Evolutionary conservation across 148 eudicot genomes (phyloP).

Genomic region (Cornus florida): DNA sequence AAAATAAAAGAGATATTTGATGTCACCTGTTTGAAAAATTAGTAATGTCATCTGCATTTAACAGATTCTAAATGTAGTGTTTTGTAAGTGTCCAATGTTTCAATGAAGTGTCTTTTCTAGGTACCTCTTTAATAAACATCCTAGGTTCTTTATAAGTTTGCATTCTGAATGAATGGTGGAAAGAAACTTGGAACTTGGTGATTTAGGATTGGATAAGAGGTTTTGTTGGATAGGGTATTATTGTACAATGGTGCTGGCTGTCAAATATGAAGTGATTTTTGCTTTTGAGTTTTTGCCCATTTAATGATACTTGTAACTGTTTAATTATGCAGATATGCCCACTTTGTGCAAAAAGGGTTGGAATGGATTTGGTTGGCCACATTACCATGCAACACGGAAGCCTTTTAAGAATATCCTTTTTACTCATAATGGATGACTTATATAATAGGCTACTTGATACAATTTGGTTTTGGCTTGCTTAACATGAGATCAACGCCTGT

Average conservation of each 20-base stretch:
- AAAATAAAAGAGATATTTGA: too few species aligned
- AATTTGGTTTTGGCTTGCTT: neutral
- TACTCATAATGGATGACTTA: neutral
- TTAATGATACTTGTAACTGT: neutral
- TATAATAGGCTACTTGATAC: neutral
- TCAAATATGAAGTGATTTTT: neutral
- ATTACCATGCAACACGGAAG: slow-evolving; percentile 80
- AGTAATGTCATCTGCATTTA: too few species aligned
- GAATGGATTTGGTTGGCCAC: slow-evolving; percentile 82
- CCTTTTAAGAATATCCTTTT: slow-evolving; percentile 92
- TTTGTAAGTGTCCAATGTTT: neutral
- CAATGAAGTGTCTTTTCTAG: neutral
- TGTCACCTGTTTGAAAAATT: too few species aligned
- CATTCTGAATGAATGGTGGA: too few species aligned
- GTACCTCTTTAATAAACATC: neutral
- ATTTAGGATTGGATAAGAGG: neutral
- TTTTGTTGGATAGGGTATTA: neutral
- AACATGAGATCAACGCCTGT: neutral
- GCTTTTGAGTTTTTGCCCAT: neutral
- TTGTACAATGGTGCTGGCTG: neutral
- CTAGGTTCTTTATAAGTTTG: neutral
- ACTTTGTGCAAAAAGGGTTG: slow-evolving; percentile 79
- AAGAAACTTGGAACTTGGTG: neutral
- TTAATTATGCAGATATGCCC: slow-evolving; percentile 73
- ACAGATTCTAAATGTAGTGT: too few species aligned